Base-by-base conservation (phyloP, 208 protist species). In the Novymonas esmeraldas region DNA sequence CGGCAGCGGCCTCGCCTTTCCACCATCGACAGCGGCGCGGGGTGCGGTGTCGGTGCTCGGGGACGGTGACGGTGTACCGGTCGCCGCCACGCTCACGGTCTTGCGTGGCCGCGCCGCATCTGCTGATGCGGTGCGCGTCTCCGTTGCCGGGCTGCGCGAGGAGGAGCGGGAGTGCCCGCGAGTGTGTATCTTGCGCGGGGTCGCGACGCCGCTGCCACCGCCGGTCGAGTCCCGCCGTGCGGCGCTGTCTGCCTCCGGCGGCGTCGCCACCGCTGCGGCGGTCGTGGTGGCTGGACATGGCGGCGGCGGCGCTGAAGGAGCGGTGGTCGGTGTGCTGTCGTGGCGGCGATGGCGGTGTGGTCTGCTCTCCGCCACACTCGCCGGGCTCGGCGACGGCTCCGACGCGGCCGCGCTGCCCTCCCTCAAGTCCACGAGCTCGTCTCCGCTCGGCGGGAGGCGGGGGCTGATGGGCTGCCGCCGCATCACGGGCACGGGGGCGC, bases 401-500 rank as follows among this genome's bases (percentile, higher is more conserved):
- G 24, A 24, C 20, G 26, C 58, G 28, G 22, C 48, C 24, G 6
- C 48, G 24, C 48, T 24, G 5, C 28, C 28, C 14, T 46, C 50
- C 41, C 46, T 31, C 31, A 38, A n/a, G 56, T 61, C 36, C 13
- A 61, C 46, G 10, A 48, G 39, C 31, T 45, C 24, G 22, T 18
- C n/a, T 16, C 56, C 20, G 22, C 46, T 24, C 1, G 56, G 56
- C 6, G 56, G 6, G 18, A 18, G 46, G 56, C 26, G 31, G 14
- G 26, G 26, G 39, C 31, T 46, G 20, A 28, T 33, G 3, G 26
- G 16, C 39, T 24, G 24, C 39, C 24, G 20, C 39, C 34, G 38
- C 54, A 75, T 33, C 0, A 75, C 20, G 1, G 70, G 70, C 0
- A 28, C 45, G 0, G 70, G 70, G 6, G 70, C 61, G n/a, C 70